Percentiles rank a stretch among this genome's conserved stretches.
Conservation (phyloP, 306 rosid species). For the Rosa lucieae region DNA sequence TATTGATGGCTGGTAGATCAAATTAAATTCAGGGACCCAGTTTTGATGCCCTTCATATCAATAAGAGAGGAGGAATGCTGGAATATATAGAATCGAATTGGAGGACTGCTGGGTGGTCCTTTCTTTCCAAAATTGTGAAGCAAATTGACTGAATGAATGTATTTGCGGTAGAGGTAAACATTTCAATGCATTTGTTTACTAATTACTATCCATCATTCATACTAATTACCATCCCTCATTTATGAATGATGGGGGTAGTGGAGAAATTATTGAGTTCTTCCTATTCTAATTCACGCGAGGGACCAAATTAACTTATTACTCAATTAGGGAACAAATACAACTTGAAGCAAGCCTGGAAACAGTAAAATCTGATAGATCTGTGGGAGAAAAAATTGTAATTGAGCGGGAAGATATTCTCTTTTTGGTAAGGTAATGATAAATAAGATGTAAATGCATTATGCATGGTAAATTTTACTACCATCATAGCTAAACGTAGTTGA, state of each 20-base stretch:
- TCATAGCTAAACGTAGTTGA: too few relatives aligned
- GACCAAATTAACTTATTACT: not conserved
- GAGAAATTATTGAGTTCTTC: not conserved
- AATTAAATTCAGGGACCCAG: not conserved
- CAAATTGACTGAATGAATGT: not conserved
- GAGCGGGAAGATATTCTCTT: too few relatives aligned
- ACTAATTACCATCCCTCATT: too few relatives aligned
- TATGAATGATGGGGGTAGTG: not conserved
- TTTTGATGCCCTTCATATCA: constrained; percentile 5
- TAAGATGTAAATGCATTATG: too few relatives aligned
- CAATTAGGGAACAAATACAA: not conserved
- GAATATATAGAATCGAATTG: not conserved
- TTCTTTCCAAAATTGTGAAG: not conserved
- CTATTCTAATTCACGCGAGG: constrained; percentile 10
- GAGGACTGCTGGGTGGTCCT: constrained; percentile 3
- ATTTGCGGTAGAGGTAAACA: not conserved
- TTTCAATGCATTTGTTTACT: not conserved
- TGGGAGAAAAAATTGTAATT: too few relatives aligned
- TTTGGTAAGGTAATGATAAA: too few relatives aligned
- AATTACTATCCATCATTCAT: not conserved
- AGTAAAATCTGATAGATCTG: too few relatives aligned
- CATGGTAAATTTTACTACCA: too few relatives aligned
- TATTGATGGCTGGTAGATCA: constrained; percentile 25
- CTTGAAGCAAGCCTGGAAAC: not conserved
- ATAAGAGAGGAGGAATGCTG: not conserved